Conservation (phyloP, 2,329 filamentous ascomycete genomes). For the Alternaria sp. region DNA sequence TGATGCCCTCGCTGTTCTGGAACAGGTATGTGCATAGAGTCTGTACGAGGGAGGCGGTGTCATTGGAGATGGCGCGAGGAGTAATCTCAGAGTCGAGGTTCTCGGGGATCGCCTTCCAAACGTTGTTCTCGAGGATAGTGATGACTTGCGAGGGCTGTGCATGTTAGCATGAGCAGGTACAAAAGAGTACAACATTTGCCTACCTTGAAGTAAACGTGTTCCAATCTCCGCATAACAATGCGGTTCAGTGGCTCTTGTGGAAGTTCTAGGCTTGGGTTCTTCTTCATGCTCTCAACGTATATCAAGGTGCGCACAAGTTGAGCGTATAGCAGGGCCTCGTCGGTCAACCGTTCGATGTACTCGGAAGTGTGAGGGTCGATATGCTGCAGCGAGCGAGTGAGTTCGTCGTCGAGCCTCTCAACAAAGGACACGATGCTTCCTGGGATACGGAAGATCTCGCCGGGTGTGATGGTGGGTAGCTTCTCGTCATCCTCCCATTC, state of each 20-base stretch:
- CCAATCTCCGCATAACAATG: conserved; percentile 89
- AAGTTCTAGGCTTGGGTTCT: conserved; percentile 73
- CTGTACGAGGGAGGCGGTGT: conserved; percentile 80
- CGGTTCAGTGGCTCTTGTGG: conserved; percentile 91
- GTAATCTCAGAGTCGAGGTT: conserved; percentile 81
- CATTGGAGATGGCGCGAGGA: conserved; percentile 71
- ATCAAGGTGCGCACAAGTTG: conserved; percentile 87
- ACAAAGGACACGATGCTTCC: conserved; percentile 94
- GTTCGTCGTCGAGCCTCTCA: conserved; percentile 95
- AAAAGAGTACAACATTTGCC: conserved; percentile 24
- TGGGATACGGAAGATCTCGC: conserved; percentile 87
- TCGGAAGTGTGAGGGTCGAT: conserved; percentile 99
- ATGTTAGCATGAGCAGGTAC: conserved; percentile 31
- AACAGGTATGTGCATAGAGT: conserved; percentile 95
- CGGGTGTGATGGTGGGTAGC: conserved; percentile 74
- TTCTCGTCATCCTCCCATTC: conserved; percentile 99
- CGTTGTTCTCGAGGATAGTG: conserved; percentile 91
- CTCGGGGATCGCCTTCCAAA: conserved; percentile 81
- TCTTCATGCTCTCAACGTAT: conserved; percentile 84
- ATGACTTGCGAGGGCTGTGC: conserved; percentile 85
- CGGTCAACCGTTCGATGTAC: conserved; percentile 93
- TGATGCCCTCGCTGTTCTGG: conserved; percentile 91
- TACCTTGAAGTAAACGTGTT: conserved; percentile 99
- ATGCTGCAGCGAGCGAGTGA: conserved; percentile 93
- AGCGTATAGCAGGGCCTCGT: conserved; percentile 90